Percentiles rank a stretch among this genome's conserved stretches.
Evolutionary conservation across 2,329 filamentous ascomycete species (phyloP).

Genomic region (Ophiocordyceps polyrhachis-furcata): DNA sequence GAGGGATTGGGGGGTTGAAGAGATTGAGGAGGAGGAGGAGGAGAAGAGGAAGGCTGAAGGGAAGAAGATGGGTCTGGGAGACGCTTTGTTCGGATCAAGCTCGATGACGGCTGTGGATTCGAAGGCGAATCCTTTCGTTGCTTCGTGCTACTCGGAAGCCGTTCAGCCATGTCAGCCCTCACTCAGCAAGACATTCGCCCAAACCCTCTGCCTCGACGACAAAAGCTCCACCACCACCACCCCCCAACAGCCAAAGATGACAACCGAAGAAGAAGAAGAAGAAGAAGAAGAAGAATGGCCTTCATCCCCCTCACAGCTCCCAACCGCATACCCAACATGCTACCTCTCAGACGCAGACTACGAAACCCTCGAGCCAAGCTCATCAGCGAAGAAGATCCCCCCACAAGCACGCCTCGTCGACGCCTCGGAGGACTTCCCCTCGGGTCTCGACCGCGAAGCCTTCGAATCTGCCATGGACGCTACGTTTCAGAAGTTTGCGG

Average conservation of each 20-base stretch:
- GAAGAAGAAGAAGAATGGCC: not conserved
- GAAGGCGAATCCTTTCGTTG: constrained; percentile 28
- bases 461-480: constrained; percentile 61
- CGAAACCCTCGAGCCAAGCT: not conserved
- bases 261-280: too few relatives aligned
- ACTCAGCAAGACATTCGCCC: constrained; percentile 47
- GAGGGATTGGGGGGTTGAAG: constrained; percentile 26
- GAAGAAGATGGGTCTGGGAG: constrained; percentile 34
- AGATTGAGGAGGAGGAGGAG: constrained; percentile 13
- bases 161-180: constrained; percentile 10
- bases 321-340: not conserved
- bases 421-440: not conserved
- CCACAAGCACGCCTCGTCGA: not conserved
- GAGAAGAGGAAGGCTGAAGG: constrained; percentile 6
- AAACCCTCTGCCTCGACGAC: constrained; percentile 57
- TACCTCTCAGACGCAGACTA: not conserved
- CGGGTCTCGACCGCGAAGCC: constrained; percentile 43
- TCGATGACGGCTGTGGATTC: constrained; percentile 20
- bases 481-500: constrained; percentile 64
- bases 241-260: constrained; percentile 9
- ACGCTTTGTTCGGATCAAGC: constrained; percentile 51
- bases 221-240: too few relatives aligned
- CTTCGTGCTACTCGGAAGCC: constrained; percentile 4
- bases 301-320: not conserved
- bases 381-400: not conserved